phyloP scores from a whole-genome alignment of 768 basidiomycete genomes.

The Podaxis carcinomalis region DNA sequence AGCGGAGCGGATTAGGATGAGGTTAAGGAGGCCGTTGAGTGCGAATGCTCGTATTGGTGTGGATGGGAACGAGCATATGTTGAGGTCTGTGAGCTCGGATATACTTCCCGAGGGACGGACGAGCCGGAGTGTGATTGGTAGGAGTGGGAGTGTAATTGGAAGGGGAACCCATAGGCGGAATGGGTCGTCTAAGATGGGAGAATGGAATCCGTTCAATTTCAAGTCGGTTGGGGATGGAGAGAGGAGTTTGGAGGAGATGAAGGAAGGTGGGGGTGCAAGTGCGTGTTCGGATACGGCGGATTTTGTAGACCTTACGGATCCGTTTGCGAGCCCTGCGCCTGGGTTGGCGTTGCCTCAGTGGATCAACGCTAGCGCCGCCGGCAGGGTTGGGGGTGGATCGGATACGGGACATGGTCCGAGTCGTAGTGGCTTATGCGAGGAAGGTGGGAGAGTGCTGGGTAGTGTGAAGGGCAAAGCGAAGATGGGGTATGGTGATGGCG shows the following conservation, averaged over 20 bases:
- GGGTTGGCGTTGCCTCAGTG: conserved; percentile 6
- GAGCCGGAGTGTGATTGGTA: too few relatives aligned
- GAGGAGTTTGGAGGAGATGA: background rate
- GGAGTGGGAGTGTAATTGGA: background rate
- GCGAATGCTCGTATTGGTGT: background rate
- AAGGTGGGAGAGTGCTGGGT: background rate
- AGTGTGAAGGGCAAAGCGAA: background rate
- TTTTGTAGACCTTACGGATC: conserved; percentile 10
- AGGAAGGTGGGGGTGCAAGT: background rate
- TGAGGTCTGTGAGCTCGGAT: too few relatives aligned
- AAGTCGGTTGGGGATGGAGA: background rate
- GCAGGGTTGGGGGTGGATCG: background rate
- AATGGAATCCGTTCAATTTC: conserved; percentile 1
- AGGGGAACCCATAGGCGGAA: background rate
- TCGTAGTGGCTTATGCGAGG: background rate
- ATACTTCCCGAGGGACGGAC: too few relatives aligned
- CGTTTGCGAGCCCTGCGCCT: conserved; percentile 10
- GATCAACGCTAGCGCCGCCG: background rate
- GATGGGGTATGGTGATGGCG: background rate
- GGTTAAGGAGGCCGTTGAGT: conserved; percentile 1
- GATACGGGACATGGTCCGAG: background rate
- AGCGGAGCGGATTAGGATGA: conserved; percentile 4
- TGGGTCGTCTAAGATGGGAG: conserved; percentile 3
- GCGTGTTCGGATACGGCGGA: background rate
- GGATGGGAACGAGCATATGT: too few relatives aligned